Conservation (phyloP, 441 rosid genomes). For the Populus hybrid region DNA sequence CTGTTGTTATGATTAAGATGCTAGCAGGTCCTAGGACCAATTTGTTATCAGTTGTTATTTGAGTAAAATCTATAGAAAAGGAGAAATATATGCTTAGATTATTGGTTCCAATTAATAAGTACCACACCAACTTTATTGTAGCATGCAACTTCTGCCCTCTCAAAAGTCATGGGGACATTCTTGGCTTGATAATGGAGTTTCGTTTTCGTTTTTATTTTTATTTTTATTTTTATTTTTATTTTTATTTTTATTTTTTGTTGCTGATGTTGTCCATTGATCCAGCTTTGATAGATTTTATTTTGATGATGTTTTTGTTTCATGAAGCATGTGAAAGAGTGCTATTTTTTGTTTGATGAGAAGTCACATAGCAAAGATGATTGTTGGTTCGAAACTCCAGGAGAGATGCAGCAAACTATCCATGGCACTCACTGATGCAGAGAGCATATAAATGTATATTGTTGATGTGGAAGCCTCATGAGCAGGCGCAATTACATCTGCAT, state of each 20-base stretch:
- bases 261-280: not conserved
- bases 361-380: not conserved
- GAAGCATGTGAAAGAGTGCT: not conserved
- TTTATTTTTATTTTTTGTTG: not conserved
- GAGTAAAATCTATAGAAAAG: not conserved
- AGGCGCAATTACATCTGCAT: not conserved
- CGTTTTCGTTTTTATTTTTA: no score
- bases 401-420: not conserved
- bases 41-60: not conserved
- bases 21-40: not conserved
- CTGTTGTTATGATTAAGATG: no score
- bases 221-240: no score
- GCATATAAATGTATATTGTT: not conserved
- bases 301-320: not conserved
- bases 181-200: not conserved
- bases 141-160: not conserved
- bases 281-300: not conserved
- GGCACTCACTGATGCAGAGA: not conserved
- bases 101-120: not conserved
- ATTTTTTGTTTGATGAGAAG: not conserved
- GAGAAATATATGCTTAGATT: not conserved
- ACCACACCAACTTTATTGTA: not conserved
- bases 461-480: not conserved
- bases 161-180: not conserved
- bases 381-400: not conserved